Evolutionary conservation across 2,329 filamentous ascomycete species (phyloP).

Genomic region (Neofusicoccum ribis): DNA sequence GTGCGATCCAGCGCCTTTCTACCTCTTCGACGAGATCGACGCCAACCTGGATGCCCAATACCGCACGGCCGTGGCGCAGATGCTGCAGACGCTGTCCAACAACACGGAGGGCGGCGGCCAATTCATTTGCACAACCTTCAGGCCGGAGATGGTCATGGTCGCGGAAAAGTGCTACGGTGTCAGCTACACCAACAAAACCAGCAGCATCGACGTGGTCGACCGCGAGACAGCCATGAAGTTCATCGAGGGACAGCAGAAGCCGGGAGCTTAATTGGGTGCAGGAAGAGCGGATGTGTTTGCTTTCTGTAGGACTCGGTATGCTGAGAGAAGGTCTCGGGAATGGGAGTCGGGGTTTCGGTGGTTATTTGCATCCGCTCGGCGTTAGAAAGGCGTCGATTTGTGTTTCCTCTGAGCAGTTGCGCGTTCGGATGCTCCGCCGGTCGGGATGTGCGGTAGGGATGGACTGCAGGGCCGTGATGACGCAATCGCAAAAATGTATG

Average conservation of each 20-base stretch:
- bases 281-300: neutral
- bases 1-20: slow-evolving; percentile 95
- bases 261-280: neutral
- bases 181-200: slow-evolving; percentile 87
- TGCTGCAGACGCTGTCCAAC: slow-evolving; percentile 62
- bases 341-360: neutral
- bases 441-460: neutral
- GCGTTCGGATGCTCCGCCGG: too few relatives aligned
- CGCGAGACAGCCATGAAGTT: slow-evolving; percentile 88
- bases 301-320: neutral
- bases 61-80: slow-evolving; percentile 87
- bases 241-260: slow-evolving; percentile 76
- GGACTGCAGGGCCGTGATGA: neutral
- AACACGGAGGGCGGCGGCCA: slow-evolving; percentile 59
- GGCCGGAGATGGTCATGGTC: slow-evolving; percentile 91
- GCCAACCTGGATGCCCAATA: slow-evolving; percentile 98
- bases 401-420: neutral
- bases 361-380: slow-evolving; percentile 12
- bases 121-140: slow-evolving; percentile 98
- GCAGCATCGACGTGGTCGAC: slow-evolving; percentile 85
- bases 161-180: slow-evolving; percentile 98
- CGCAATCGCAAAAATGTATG: slow-evolving; percentile 9
- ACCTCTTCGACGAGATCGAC: slow-evolving; percentile 98
- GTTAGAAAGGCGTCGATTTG: neutral
- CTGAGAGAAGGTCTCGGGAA: neutral